Base-by-base conservation (phyloP, 352 stramenopile species). In the Elongisporangium prolatum region DNA sequence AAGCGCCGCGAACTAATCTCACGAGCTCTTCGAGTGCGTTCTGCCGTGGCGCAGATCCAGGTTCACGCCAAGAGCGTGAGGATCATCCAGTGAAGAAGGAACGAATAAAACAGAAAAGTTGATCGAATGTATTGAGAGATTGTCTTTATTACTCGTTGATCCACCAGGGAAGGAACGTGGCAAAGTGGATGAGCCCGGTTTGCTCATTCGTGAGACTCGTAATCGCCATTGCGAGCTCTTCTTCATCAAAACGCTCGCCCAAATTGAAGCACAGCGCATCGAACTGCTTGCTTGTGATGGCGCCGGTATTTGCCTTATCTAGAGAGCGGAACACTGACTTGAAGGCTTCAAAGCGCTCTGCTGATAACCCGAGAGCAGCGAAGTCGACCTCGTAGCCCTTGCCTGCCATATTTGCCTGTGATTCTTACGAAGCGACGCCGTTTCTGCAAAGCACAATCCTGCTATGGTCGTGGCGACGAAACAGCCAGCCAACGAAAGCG, bases 1-100 rank as follows among this genome's bases (percentile, higher is more conserved):
- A 89, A 86, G 60, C 74, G 79, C 2, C 72, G 79, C 6, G 79
- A 89, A 54, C 74, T 89, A 17, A 86, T 89, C 57, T 62, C 75
- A 16, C 61, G 79, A 49, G 79, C 79, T 1, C 65, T 89, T 11
- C 80, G 72, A 10, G 74, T 89, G 20, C 74, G 79, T 4, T 67
- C 68, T 11, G 70, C 66, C 13, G 75, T 88, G 4, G 55, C 54
- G 13, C 63, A 77, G 56, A 69, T 60, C 22, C 66, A 76, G 2
- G 64, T 65, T 16, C 57, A 21, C 13, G 24, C 24, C 24, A 34
- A 34, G 24, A 34, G 4, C 24, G 24, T 34, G 24, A 34, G 4
- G 24, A 34, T 34, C 24, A 34, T 34, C 24, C 24, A 34, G 4
- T 34, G 24, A 34, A 34, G 7, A 34, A 7, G 49, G 16, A 50